These are phyloP conservation scores for Sporisorium graminicola DNA, from an alignment of 1,284 basidiomycete genomes.

Conservation along the genomic window DNA sequence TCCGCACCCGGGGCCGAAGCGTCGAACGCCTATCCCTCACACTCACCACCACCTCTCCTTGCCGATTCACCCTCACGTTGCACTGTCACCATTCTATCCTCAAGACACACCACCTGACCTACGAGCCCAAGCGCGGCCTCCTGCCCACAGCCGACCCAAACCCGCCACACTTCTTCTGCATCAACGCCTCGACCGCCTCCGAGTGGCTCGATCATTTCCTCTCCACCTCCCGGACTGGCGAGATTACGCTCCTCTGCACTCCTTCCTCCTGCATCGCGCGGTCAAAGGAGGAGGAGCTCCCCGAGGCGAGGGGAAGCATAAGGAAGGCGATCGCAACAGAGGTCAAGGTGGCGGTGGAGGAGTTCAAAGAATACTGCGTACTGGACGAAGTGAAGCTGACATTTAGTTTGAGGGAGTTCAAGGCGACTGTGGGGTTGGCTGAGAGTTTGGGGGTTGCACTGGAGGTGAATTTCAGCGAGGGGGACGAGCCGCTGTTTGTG, in stretches of 20 bases:
- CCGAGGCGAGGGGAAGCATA: background rate
- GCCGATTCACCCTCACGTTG: conserved; percentile 43
- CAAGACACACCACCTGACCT: conserved; percentile 60
- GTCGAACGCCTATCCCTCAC: conserved; percentile 49
- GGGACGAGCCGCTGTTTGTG: conserved; percentile 58
- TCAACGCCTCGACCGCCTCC: conserved; percentile 40
- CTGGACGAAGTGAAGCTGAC: conserved; percentile 29
- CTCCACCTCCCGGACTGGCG: conserved; percentile 42
- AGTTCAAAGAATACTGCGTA: conserved; percentile 49
- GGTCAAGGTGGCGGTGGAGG: conserved; percentile 42
- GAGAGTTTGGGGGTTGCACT: conserved; percentile 32
- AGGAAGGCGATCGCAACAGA: conserved; percentile 51
- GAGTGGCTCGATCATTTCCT: conserved; percentile 62
- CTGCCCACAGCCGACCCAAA: conserved; percentile 49
- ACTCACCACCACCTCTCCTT: conserved; percentile 16
- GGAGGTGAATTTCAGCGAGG: conserved; percentile 52
- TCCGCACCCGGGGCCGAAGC: conserved; percentile 40
- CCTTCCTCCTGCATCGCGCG: conserved; percentile 37
- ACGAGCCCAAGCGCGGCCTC: conserved; percentile 50
- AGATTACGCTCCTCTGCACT: conserved; percentile 45
- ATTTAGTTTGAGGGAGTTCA: conserved; percentile 58
- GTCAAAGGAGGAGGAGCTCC: conserved; percentile 36
- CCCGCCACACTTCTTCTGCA: conserved; percentile 42
- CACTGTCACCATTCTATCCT: conserved; percentile 52
- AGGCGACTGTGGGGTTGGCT: conserved; percentile 50